Conservation (phyloP, 441 rosid genomes). For the Gossypium davidsonii region DNA sequence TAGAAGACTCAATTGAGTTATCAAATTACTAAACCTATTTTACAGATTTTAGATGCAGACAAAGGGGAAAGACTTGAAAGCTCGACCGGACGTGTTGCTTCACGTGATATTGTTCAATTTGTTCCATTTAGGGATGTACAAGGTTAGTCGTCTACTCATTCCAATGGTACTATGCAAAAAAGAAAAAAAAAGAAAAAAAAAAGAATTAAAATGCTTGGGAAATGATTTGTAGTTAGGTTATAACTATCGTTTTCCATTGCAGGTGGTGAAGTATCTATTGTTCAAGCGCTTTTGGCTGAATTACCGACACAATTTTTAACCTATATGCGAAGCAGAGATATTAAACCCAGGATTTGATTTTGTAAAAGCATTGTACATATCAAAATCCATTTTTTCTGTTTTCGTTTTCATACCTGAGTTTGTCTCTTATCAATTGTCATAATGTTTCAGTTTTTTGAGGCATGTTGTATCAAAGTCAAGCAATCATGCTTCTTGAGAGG, state of each 20-base stretch:
- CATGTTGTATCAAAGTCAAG: neutral
- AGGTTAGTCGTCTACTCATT: conserved; percentile 35
- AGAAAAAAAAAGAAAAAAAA: too few species aligned
- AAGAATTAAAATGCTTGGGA: neutral
- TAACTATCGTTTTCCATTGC: conserved; percentile 20
- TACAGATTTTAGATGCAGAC: conserved; percentile 75
- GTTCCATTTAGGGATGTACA: conserved; percentile 71
- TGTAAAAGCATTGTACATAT: conserved; percentile 30
- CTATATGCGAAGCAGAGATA: conserved; percentile 61
- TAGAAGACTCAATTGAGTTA: neutral
- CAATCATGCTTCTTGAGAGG: neutral
- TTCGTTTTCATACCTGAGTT: neutral
- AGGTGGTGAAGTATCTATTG: conserved; percentile 70
- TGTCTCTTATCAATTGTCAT: neutral
- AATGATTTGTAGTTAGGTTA: neutral
- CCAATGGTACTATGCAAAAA: neutral
- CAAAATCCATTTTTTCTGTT: neutral
- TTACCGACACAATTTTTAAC: conserved; percentile 74
- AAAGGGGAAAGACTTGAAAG: conserved; percentile 85
- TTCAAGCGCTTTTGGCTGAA: conserved; percentile 77
- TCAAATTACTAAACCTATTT: neutral
- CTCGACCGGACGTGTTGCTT: conserved; percentile 70
- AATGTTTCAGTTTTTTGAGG: neutral
- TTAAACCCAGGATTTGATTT: conserved; percentile 40
- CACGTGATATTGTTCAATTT: conserved; percentile 90